Conservation (phyloP, 1,284 basidiomycete species). For the Garcileccinum viscosum region DNA sequence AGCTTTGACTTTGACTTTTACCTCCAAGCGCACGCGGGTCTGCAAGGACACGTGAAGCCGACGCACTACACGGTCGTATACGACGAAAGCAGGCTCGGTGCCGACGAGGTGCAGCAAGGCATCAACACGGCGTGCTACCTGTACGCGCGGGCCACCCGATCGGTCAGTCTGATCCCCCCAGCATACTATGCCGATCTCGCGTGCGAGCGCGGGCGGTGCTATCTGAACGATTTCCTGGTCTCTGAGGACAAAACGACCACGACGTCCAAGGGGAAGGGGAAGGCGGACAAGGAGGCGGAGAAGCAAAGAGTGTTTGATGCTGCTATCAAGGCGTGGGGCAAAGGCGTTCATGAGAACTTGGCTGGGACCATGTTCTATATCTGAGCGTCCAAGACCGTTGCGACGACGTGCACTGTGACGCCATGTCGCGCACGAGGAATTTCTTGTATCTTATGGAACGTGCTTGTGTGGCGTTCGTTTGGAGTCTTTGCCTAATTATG, state of each 20-base stretch:
- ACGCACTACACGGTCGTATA: slow-evolving; percentile 81
- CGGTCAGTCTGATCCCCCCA: slow-evolving; percentile 76
- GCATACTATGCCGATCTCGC: slow-evolving; percentile 81
- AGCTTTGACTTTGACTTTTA: slow-evolving; percentile 81
- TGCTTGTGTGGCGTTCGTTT: not conserved
- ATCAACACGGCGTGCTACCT: slow-evolving; percentile 69
- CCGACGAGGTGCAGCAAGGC: slow-evolving; percentile 73
- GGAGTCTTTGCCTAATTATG: too few species aligned
- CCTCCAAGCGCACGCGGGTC: slow-evolving; percentile 69
- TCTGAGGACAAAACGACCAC: slow-evolving; percentile 52
- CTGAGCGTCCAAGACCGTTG: slow-evolving; percentile 32
- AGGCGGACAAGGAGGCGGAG: slow-evolving; percentile 47
- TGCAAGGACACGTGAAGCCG: slow-evolving; percentile 50
- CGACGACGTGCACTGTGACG: too few species aligned
- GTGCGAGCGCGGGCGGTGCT: slow-evolving; percentile 75
- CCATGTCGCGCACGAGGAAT: not conserved
- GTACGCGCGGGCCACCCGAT: slow-evolving; percentile 78
- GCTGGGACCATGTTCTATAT: slow-evolving; percentile 77
- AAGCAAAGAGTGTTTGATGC: slow-evolving; percentile 50
- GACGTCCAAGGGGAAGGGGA: slow-evolving; percentile 29
- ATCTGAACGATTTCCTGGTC: slow-evolving; percentile 69
- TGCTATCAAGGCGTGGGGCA: slow-evolving; percentile 64
- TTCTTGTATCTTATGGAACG: not conserved
- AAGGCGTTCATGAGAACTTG: slow-evolving; percentile 65
- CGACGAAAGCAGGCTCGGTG: slow-evolving; percentile 67